Evolutionary conservation across 768 basidiomycete species (phyloP), one percentile per base, ranked within the genome.

Genomic region (Leccinellum albellum): DNA sequence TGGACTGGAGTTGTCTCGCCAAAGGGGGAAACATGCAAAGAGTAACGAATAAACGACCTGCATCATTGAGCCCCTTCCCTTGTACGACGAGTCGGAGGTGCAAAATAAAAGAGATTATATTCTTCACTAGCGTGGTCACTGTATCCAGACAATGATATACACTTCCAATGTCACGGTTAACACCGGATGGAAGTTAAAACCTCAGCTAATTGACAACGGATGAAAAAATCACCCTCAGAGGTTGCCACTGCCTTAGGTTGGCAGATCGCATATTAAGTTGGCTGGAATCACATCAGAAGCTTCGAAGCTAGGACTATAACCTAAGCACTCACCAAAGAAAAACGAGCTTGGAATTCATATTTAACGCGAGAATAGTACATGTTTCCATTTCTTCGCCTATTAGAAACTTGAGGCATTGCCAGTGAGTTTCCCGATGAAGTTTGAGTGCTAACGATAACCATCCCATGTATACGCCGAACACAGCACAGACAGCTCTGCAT

Each of bases 11-110:
- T 0, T 35, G 37, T 31, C 33, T 26, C 2, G 45, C 17, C 6
- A 66, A 12, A 1, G 60, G 23, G 6, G 64, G 66, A 3, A 70
- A 13, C n/a, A 66, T 12, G 51, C 64, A 68, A 32, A 66, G 28
- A 20, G 49, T 49, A 14, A 70, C 40, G 21, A 62, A 68, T 5
- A 59, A 20, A 46, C 61, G 64, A 1, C 68, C 68, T 32, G 64
- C 66, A 7, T 57, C 57, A 0, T 50, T n/a, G 20, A 66, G 46
- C 9, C 54, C 51, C 12, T 37, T 54, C 14, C 64, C 64, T n/a
- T 63, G 49, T 26, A 24, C 7, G 1, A 70, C 53, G 32, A 69
- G 44, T 8, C 45, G 66, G 20, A 68, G 56, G 17, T 69, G 68
- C 32, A n/a, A n/a, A n/a, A n/a, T n/a, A 69, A 55, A 44, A 68